These are phyloP conservation scores for Ziziphus jujuba DNA, from an alignment of 306 rosid species.

Conservation along the genomic window DNA sequence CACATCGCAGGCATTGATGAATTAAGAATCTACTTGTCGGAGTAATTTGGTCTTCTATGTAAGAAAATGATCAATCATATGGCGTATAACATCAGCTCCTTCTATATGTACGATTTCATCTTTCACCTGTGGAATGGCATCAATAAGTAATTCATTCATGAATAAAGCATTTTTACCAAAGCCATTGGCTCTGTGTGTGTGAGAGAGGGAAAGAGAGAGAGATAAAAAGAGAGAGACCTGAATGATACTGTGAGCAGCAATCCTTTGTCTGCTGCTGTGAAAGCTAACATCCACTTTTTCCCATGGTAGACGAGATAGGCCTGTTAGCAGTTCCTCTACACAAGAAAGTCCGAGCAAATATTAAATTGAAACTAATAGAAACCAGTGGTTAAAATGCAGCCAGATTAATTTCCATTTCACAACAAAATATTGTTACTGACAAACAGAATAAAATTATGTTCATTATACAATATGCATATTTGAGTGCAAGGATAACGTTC, in stretches of 20 bases:
- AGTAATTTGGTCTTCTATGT: constrained; percentile 28
- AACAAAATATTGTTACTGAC: no score
- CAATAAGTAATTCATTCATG: neutral
- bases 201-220: neutral
- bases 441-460: no score
- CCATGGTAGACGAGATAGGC: constrained; percentile 84
- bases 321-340: constrained; percentile 87
- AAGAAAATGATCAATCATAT: constrained; percentile 85
- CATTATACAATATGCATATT: no score
- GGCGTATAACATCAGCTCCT: constrained; percentile 91
- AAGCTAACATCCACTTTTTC: constrained; percentile 97
- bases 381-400: neutral
- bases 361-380: neutral
- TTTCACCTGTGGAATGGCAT: constrained; percentile 64
- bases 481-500: no score
- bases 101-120: constrained; percentile 64
- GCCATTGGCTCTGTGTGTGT: neutral
- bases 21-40: neutral
- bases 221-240: constrained; percentile 53
- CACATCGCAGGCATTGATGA: neutral
- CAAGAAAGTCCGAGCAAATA: constrained; percentile 8
- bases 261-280: constrained; percentile 64
- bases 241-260: constrained; percentile 96
- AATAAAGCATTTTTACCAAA: no score
- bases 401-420: neutral